These are phyloP conservation scores for Lichtheimia ornata DNA, from an alignment of 371 early-diverging fungal genomes.

Conservation along the genomic window DNA sequence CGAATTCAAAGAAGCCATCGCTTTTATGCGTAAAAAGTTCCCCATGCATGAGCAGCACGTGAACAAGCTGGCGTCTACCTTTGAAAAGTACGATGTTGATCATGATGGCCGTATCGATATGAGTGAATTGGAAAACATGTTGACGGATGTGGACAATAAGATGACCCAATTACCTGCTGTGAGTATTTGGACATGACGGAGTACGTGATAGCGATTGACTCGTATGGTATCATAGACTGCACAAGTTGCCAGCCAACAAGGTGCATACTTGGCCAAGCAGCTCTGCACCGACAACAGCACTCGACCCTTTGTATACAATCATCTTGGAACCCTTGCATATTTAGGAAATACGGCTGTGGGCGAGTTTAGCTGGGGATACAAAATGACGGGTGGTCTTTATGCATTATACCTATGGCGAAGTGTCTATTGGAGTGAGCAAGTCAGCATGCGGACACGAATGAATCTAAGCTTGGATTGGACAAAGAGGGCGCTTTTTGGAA, in stretches of 20 bases:
- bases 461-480: slow-evolving; percentile 51
- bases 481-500: slow-evolving; percentile 40
- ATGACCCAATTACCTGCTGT: slow-evolving; percentile 78
- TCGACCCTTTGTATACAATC: slow-evolving; percentile 68
- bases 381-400: slow-evolving; percentile 61
- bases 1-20: slow-evolving; percentile 47
- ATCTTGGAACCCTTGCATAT: slow-evolving; percentile 82
- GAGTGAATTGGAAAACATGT: slow-evolving; percentile 58
- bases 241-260: slow-evolving; percentile 90
- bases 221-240: slow-evolving; percentile 60
- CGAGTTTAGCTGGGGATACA: slow-evolving; percentile 58
- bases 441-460: slow-evolving; percentile 44
- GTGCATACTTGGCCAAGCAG: slow-evolving; percentile 63
- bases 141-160: slow-evolving; percentile 64
- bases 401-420: slow-evolving; percentile 71
- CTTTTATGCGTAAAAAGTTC: slow-evolving; percentile 42
- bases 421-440: slow-evolving; percentile 67
- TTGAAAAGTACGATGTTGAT: slow-evolving; percentile 64
- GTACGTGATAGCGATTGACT: background rate
- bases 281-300: slow-evolving; percentile 38
- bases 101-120: slow-evolving; percentile 61
- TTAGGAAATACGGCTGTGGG: slow-evolving; percentile 78
- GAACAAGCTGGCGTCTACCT: slow-evolving; percentile 44
- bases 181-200: background rate
- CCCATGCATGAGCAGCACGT: slow-evolving; percentile 63